Evolutionary conservation across 116 monocot species (phyloP), one percentile per base, ranked within the genome.

Genomic region (Papilionanthe hybrid): DNA sequence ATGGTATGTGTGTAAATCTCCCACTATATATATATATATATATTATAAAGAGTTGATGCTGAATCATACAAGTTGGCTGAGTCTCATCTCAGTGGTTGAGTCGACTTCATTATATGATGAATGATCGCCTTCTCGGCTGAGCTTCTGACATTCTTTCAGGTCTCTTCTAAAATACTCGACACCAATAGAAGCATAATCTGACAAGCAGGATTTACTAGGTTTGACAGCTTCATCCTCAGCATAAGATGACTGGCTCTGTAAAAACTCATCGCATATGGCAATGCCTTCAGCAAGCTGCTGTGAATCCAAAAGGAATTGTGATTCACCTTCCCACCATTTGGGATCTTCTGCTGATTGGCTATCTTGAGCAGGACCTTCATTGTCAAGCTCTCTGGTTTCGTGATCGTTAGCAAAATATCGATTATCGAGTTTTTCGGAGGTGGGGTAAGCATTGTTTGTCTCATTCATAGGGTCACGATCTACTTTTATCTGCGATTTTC

Each of bases 241-340:
- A 83, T 86, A 88, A 44, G 91, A 91, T 71, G 89, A 81, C 80
- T 97, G 94, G 80, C 92, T 97, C 45, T 86, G 89, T 72, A 97
- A 92, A 29, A 97, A 94, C 85, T 97, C 97, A 6, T 94, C 94
- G 68, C 92, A 92, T 42, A 94, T 53, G 32, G 94, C 91, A 23
- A 97, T 84, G 29, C 89, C 91, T 58, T 92, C 93, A 50, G 93
- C 98, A 60, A 98, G 84, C 82, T 98, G 91, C 85, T 98, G 94
- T 84, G 98, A 93, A 81, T 98, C 89, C 77, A 93, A 77, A 9
- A 94, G 58, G 74, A 82, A 94, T 23, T 92, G 92, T 60, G 94
- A 91, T 74, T 98, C 98, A 67, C 88, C 89, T 81, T 92, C 90
- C 92, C 98, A 97, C 90, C 89, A 92, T 82, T 97, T 94, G 27